Percentiles rank a stretch among this genome's conserved stretches.
Evolutionary conservation across 2,329 filamentous ascomycete genomes (phyloP).

Genomic region (Fusarium palustre): DNA sequence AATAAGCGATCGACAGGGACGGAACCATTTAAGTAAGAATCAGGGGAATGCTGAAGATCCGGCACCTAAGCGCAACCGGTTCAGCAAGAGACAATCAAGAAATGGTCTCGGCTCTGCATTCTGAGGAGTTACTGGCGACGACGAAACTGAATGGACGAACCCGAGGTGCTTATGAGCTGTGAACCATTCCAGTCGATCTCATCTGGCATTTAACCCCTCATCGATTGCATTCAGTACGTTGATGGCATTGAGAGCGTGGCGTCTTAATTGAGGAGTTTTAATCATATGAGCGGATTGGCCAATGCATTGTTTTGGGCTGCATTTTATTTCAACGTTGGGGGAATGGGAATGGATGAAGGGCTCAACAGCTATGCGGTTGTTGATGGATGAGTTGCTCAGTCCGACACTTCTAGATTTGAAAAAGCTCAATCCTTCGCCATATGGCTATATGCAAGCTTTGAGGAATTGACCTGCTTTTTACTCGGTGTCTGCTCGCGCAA

Average conservation of each 20-base stretch:
- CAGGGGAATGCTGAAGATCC: conserved; percentile 67
- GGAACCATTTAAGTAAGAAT: conserved; percentile 70
- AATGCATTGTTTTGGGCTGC: conserved; percentile 44
- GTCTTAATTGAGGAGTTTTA: conserved; percentile 49
- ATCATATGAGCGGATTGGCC: conserved; percentile 38
- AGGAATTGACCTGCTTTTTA: conserved; percentile 1
- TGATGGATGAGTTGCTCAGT: conserved; percentile 9
- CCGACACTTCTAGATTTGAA: conserved; percentile 15
- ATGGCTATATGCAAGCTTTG: background rate
- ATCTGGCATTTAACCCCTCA: conserved; percentile 39
- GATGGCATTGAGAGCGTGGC: conserved; percentile 52
- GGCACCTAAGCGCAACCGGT: conserved; percentile 70
- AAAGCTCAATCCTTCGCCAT: conserved; percentile 2
- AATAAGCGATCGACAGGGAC: conserved; percentile 63
- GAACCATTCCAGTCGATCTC: conserved; percentile 28
- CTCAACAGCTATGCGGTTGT: conserved; percentile 2
- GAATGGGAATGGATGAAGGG: conserved; percentile 13
- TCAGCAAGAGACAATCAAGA: conserved; percentile 94
- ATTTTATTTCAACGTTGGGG: conserved; percentile 41
- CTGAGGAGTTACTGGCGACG: conserved; percentile 54
- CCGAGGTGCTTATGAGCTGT: conserved; percentile 17
- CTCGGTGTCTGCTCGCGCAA: conserved; percentile 1
- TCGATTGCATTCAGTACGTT: conserved; percentile 45
- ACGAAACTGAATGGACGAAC: conserved; percentile 23
- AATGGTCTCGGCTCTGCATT: conserved; percentile 93